Evolutionary conservation across 306 rosid species (phyloP).

Genomic region (Spatholobus suberectus): DNA sequence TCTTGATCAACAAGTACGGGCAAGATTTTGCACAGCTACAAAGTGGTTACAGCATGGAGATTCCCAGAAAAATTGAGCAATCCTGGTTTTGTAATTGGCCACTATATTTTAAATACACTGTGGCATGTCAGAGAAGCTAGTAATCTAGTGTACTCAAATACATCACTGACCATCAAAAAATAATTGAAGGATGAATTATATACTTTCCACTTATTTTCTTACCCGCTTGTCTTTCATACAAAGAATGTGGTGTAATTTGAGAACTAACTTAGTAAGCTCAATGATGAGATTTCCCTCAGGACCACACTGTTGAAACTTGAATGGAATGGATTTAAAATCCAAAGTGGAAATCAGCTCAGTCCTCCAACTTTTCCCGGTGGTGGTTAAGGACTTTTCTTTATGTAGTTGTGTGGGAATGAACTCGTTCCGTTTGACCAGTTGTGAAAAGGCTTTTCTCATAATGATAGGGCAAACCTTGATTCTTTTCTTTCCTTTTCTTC

Average conservation of each 20-base stretch:
- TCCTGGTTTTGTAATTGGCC: not conserved
- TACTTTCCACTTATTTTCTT: not conserved
- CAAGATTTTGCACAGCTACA: constrained; percentile 38
- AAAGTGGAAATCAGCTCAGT: not conserved
- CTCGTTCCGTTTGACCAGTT: constrained; percentile 54
- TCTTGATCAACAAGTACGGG: constrained; percentile 45
- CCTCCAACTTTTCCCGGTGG: constrained; percentile 33
- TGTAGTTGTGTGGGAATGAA: constrained; percentile 47
- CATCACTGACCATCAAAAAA: constrained; percentile 13
- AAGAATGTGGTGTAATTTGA: not conserved
- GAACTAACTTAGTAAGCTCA: not conserved
- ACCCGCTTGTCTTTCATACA: not conserved
- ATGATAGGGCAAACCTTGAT: constrained; percentile 28
- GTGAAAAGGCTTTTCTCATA: constrained; percentile 31
- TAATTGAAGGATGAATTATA: not conserved
- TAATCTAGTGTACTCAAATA: constrained; percentile 23
- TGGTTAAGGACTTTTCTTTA: constrained; percentile 37
- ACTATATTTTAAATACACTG: not conserved
- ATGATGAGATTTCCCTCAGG: not conserved
- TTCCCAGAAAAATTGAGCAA: constrained; percentile 14
- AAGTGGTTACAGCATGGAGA: constrained; percentile 6
- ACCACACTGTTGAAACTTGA: not conserved
- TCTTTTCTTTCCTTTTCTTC: not conserved
- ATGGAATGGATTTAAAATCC: constrained; percentile 1
- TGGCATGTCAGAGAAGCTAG: constrained; percentile 27